These are phyloP conservation scores for Yamadazyma friedrichii DNA, from an alignment of 1,139 yeast species.

Conservation along the genomic window DNA sequence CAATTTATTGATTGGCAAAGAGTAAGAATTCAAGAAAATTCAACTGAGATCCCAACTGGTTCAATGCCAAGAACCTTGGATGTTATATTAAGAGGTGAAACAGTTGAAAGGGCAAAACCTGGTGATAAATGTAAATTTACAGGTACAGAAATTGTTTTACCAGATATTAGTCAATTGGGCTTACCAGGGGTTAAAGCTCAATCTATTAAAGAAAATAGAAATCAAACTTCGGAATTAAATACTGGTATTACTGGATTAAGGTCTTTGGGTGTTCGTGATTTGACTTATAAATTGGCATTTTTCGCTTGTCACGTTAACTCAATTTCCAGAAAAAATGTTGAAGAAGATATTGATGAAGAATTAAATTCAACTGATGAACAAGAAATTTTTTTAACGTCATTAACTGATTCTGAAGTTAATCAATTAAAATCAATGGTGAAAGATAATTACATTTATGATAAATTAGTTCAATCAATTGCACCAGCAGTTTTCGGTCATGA, in stretches of 20 bases:
- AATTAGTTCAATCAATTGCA: conserved; percentile 85
- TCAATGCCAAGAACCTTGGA: conserved; percentile 98
- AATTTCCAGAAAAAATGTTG: conserved; percentile 45
- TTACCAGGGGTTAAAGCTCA: conserved; percentile 94
- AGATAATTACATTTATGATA: conserved; percentile 81
- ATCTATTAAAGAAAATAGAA: conserved; percentile 65
- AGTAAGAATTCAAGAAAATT: conserved; percentile 91
- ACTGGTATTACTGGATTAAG: conserved; percentile 86
- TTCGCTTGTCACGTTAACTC: conserved; percentile 84
- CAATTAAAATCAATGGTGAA: conserved; percentile 91
- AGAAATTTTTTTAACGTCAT: conserved; percentile 73
- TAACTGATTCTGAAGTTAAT: conserved; percentile 79
- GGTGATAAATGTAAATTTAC: conserved; percentile 96
- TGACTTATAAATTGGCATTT: conserved; percentile 89
- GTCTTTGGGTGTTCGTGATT: conserved; percentile 88
- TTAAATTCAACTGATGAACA: conserved; percentile 59
- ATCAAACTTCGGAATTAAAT: conserved; percentile 68
- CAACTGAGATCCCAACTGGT: conserved; percentile 96
- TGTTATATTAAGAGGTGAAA: conserved; percentile 88
- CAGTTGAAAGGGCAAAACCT: conserved; percentile 95
- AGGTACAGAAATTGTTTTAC: conserved; percentile 94
- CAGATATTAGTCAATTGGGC: conserved; percentile 94
- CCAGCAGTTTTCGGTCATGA: conserved; percentile 99
- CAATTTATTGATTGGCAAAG: conserved; percentile 97
- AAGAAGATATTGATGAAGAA: conserved; percentile 36